Percentiles rank a stretch among this genome's conserved stretches.
These are phyloP conservation scores for Mesotaenium endlicherianum DNA, from an alignment of 139 green algal species.

Conservation along the genomic window DNA sequence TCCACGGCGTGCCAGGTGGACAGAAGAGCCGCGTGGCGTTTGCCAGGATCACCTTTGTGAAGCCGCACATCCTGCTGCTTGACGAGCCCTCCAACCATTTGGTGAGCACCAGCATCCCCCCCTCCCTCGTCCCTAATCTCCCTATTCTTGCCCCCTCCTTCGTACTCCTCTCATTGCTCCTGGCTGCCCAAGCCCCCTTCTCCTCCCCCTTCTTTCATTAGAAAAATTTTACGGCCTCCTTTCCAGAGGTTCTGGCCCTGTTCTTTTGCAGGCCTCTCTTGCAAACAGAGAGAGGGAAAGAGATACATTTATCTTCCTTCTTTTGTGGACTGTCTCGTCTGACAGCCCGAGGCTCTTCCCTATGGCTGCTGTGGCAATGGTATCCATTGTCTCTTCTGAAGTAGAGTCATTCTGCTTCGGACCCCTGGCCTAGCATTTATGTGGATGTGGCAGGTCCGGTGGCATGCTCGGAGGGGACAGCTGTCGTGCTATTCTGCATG, in stretches of 20 bases:
- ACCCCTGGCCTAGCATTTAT: no score
- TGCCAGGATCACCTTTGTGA: conserved; percentile 73
- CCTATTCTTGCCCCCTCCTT: neutral
- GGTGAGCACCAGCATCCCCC: conserved; percentile 7
- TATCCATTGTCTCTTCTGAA: no score
- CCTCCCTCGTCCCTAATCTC: neutral
- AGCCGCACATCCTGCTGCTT: conserved; percentile 63
- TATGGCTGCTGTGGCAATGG: no score
- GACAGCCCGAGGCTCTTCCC: no score
- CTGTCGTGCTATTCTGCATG: no score
- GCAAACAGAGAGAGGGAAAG: neutral
- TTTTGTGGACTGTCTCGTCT: no score
- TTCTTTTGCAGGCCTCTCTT: neutral
- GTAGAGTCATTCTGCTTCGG: no score
- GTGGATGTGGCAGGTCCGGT: no score
- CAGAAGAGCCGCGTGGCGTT: conserved; percentile 92
- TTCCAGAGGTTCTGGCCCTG: no score
- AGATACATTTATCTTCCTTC: no score
- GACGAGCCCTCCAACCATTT: conserved; percentile 65
- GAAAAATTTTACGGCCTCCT: neutral
- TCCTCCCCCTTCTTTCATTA: neutral
- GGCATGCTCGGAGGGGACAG: no score
- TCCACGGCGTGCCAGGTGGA: conserved; percentile 54
- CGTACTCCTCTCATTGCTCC: conserved; percentile 5
- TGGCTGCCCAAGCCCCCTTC: neutral